Base-by-base conservation (phyloP, 352 stramenopile species). In the Blastocystis sp. region DNA sequence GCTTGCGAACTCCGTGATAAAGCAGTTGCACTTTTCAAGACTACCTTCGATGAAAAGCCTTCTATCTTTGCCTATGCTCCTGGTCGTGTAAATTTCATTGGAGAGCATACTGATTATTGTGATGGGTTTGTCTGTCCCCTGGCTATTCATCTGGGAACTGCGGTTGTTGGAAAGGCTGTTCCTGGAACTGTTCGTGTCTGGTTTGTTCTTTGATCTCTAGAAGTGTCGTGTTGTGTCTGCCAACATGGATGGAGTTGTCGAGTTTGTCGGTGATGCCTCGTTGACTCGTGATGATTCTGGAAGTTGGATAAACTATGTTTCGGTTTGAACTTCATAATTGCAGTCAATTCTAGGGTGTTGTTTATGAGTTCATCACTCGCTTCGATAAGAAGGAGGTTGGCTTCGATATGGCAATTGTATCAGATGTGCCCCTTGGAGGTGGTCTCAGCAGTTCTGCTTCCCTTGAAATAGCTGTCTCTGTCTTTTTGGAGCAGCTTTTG, bases 61-160 rank as follows among this genome's bases (percentile, higher is more conserved):
- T 52, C 39, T 7, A 27, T 61, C 21, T 89, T 61, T 73, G 91
- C 92, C 12, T 90, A 88, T 0, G 94, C 95, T 35, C 95, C 95
- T 9, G 95, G 95, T 59, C 92, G 94, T 61, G 94, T 98, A n/a
- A 98, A 98, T 90, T 91, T 97, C 74, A 98, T 98, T 56, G 92
- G 92, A 56, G 94, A 97, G 89, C 94, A 98, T 90, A 97, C 94
- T 1, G 94, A 97, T 90, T 98, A 98, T 90, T 97, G 96, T 74
- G 94, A 96, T 81, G 94, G 95, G 42, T 98, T 96, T 89, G 95
- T 98, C 54, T 92, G 97, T 66, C 95, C 95, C n/a, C 90, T 98
- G 59, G 95, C 93, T 51, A 89, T 95, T 52, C 91, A 95, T 74
- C 94, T 96, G 88, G 93, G 90, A 87, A 97, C 95, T 7, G 90